Evolutionary conservation across 1,139 yeast genomes (phyloP).

Genomic region (Geotrichum carabidarum): DNA sequence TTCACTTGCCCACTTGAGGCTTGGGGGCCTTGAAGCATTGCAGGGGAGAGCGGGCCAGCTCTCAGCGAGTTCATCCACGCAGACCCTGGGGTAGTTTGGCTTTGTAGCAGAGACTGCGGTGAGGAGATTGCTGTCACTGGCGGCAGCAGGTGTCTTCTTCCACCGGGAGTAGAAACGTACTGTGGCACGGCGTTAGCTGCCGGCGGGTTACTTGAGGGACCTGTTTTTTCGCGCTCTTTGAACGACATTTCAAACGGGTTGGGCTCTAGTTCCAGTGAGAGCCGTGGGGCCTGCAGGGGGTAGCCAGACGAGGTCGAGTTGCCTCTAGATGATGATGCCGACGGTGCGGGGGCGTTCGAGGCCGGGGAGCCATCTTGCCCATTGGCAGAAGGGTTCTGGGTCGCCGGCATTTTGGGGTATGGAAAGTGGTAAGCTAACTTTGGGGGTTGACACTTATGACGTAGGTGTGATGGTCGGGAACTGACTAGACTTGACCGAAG

Average conservation of each 20-base stretch:
- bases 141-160: constrained; percentile 33
- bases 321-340: too few species aligned
- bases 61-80: constrained; percentile 32
- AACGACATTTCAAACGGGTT: constrained; percentile 94
- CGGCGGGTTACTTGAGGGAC: not conserved
- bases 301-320: not conserved
- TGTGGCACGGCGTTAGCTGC: constrained; percentile 6
- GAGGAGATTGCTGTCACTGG: constrained; percentile 37
- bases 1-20: constrained; percentile 3
- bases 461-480: too few species aligned
- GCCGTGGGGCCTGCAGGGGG: constrained; percentile 3
- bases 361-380: too few species aligned
- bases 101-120: constrained; percentile 31
- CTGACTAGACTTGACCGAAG: too few species aligned
- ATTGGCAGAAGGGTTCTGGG: too few species aligned
- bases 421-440: too few species aligned
- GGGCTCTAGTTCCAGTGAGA: constrained; percentile 73
- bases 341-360: too few species aligned
- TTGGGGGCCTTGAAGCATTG: constrained; percentile 35
- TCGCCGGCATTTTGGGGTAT: too few species aligned
- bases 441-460: too few species aligned
- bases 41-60: constrained; percentile 35
- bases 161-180: constrained; percentile 32
- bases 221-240: constrained; percentile 49
- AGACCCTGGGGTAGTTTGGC: constrained; percentile 22